Evolutionary conservation across 371 early-diverging fungal genomes (phyloP), one percentile per base, ranked within the genome.

Genomic region (Mucor circinelloides): DNA sequence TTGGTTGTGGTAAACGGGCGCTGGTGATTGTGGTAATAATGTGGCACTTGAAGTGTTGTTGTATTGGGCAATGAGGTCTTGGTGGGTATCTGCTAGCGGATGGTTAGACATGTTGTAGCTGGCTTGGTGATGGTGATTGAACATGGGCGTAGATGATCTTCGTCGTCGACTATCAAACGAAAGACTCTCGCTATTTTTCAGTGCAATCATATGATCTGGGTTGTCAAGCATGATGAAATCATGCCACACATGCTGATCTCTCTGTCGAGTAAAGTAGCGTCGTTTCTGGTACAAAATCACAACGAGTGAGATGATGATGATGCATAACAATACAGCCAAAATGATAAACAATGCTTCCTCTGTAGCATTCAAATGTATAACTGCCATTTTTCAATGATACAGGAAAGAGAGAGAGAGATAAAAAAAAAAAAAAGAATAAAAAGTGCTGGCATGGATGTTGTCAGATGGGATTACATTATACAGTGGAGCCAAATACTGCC

Each of bases 171-270:
- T 58, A 42, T 59, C 46, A 25, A 64, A 32, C 6, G 48, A 38
- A 8, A 28, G 46, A 32, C 67, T 64, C 32, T 70, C 67, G 31
- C 64, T 73, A 42, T 70, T 58, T 40, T 69, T 69, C 13, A 73
- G 59, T 17, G 66, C 67, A 23, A 56, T 56, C 73, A 73, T 70
- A 28, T 73, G 67, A 44, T 70, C 74, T 31, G 74, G 67, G n/a
- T 67, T 67, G 48, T 67, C 67, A 27, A 73, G 38, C 50, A 73
- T 73, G 7, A 73, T 60, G 58, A 73, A 73, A 19, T 73, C 61
- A 55, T 67, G 54, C 62, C 63, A 63, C 10, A 54, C 6, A 17
- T 48, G 46, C 15, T 44, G 13, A 13, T 30, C 48, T 27, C 13
- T 25, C 19, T 38, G 7, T 40, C 25, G 17, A 23, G 23, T 27